Conservation (phyloP, 345 rosid species). For the Zanthoxylum bungeanum region DNA sequence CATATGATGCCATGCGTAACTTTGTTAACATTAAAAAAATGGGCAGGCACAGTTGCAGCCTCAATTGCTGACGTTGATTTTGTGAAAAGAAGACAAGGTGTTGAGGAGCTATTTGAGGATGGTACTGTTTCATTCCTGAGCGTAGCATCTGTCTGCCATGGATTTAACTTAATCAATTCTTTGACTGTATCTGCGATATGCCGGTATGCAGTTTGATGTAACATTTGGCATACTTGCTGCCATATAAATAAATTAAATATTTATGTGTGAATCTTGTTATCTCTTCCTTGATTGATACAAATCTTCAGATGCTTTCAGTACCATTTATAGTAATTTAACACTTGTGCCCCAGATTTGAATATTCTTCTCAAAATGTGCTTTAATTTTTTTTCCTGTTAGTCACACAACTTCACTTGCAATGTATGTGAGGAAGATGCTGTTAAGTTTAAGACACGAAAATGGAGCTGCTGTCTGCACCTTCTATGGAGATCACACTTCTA, state of each 20-base stretch:
- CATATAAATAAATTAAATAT: neutral
- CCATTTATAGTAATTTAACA: neutral
- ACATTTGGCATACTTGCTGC: neutral
- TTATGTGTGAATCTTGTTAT: neutral
- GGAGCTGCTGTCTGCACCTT: slow-evolving; percentile 57
- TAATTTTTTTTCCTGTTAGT: slow-evolving; percentile 32
- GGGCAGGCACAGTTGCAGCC: slow-evolving; percentile 89
- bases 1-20: neutral
- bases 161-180: slow-evolving; percentile 72
- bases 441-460: slow-evolving; percentile 59
- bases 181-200: slow-evolving; percentile 61
- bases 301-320: neutral
- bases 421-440: slow-evolving; percentile 65
- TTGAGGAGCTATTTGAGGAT: slow-evolving; percentile 90
- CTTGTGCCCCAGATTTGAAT: neutral
- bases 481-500: slow-evolving; percentile 48
- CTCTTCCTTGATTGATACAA: neutral
- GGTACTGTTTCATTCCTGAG: slow-evolving; percentile 85
- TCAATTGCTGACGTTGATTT: slow-evolving; percentile 93
- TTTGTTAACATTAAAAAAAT: slow-evolving; percentile 7
- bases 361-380: neutral
- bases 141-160: slow-evolving; percentile 78
- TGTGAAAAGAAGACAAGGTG: slow-evolving; percentile 78
- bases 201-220: slow-evolving; percentile 39
- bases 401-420: slow-evolving; percentile 67